A percentile compares a stretch with the other conserved stretches of the same genome.
These are phyloP conservation scores for Kuraishia ogatae DNA, from an alignment of 805 yeast species.

Conservation along the genomic window DNA sequence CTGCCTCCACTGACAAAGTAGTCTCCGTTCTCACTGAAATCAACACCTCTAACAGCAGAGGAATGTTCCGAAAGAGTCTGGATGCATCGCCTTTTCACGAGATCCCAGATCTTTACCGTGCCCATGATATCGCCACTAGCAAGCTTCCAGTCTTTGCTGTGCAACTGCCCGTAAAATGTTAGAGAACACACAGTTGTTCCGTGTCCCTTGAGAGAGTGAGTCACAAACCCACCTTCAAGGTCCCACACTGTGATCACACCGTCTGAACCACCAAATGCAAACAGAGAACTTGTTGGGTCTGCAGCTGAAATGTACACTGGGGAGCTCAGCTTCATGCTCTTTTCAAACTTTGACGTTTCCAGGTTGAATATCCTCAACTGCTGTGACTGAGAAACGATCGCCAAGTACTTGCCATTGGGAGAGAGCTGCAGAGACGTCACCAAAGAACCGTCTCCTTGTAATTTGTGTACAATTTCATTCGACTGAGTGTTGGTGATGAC, in stretches of 20 bases:
- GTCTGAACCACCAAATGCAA: constrained; percentile 94
- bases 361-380: constrained; percentile 60
- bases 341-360: constrained; percentile 29
- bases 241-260: constrained; percentile 92
- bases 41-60: constrained; percentile 81
- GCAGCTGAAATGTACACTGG: constrained; percentile 74
- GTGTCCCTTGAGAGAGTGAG: constrained; percentile 91
- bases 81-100: constrained; percentile 67
- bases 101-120: constrained; percentile 45
- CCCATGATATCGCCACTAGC: constrained; percentile 65
- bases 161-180: constrained; percentile 62
- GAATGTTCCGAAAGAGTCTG: constrained; percentile 63
- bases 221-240: constrained; percentile 74
- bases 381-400: constrained; percentile 76
- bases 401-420: constrained; percentile 64
- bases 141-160: constrained; percentile 65
- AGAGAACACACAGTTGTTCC: constrained; percentile 80
- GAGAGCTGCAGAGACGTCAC: constrained; percentile 70
- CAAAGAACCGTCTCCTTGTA: constrained; percentile 81
- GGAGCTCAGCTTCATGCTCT: constrained; percentile 55
- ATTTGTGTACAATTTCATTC: constrained; percentile 45
- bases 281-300: constrained; percentile 75
- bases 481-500: constrained; percentile 57
- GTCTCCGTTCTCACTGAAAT: constrained; percentile 44
- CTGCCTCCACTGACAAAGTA: constrained; percentile 78